Evolutionary conservation across 176 grass and related monocot genomes (phyloP).

Genomic region (Rhynchospora breviuscula): DNA sequence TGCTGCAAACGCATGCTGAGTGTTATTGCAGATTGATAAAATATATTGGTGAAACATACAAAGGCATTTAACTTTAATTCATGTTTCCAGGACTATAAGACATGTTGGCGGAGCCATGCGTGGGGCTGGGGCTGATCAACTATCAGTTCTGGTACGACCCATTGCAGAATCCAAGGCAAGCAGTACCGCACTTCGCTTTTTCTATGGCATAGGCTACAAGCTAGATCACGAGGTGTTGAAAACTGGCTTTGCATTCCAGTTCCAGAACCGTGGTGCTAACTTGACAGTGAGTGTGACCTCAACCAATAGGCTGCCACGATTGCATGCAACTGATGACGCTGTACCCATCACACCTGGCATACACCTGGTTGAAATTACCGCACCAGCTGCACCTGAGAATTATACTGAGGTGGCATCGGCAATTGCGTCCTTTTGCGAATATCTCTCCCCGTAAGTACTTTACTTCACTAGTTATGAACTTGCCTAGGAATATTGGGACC

Average conservation of each 20-base stretch:
- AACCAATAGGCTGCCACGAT: constrained; percentile 62
- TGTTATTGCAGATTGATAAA: not conserved
- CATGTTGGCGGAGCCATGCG: constrained; percentile 83
- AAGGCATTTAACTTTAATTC: not conserved
- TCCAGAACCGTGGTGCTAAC: constrained; percentile 56
- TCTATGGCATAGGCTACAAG: constrained; percentile 80
- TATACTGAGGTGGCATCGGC: constrained; percentile 76
- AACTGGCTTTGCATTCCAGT: constrained; percentile 66
- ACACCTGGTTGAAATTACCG: constrained; percentile 89
- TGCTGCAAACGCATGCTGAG: not conserved
- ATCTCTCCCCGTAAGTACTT: constrained; percentile 74
- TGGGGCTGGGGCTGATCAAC: constrained; percentile 83
- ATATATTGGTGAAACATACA: not conserved
- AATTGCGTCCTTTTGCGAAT: constrained; percentile 70
- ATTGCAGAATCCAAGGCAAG: constrained; percentile 79
- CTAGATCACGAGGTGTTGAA: constrained; percentile 90
- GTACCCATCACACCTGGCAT: constrained; percentile 68
- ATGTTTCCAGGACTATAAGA: constrained; percentile 43
- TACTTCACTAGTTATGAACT: not conserved
- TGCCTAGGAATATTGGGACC: not conserved
- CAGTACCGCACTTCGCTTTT: constrained; percentile 79
- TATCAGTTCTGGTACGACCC: constrained; percentile 70
- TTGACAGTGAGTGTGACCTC: constrained; percentile 78
- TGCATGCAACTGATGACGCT: constrained; percentile 75
- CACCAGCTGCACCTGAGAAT: constrained; percentile 71